Conservation (phyloP, 441 rosid genomes). For the Croton laevigatus region DNA sequence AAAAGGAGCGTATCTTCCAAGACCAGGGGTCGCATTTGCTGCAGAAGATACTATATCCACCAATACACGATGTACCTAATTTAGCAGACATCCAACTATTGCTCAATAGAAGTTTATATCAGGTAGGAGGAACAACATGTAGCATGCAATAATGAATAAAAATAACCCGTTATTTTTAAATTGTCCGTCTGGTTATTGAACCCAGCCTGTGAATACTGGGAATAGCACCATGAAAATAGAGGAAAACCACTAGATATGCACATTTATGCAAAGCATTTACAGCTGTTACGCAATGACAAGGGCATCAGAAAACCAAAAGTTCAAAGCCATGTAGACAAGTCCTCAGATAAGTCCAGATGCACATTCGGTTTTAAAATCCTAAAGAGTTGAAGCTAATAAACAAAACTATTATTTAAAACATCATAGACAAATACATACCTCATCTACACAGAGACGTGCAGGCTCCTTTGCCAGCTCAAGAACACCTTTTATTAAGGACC, state of each 20-base stretch:
- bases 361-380: not conserved
- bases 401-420: constrained; percentile 6
- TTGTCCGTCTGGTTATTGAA: not conserved
- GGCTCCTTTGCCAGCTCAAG: constrained; percentile 97
- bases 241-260: not conserved
- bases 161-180: not conserved
- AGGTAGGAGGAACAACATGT: not conserved
- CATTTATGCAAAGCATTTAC: constrained; percentile 11
- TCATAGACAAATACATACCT: constrained; percentile 43
- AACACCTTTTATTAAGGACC: constrained; percentile 89
- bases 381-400: not conserved
- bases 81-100: not conserved
- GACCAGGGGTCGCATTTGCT: constrained; percentile 92
- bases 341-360: not conserved
- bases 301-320: not conserved
- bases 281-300: not conserved
- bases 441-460: constrained; percentile 84
- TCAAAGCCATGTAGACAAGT: not conserved
- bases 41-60: constrained; percentile 80
- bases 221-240: not conserved
- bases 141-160: not conserved
- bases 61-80: constrained; percentile 90
- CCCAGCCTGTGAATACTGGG: not conserved
- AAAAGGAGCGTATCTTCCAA: constrained; percentile 95
- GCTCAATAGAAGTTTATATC: constrained; percentile 12